These are phyloP conservation scores for Talaromyces islandicus DNA, from an alignment of 2,329 filamentous ascomycete species.

Conservation along the genomic window DNA sequence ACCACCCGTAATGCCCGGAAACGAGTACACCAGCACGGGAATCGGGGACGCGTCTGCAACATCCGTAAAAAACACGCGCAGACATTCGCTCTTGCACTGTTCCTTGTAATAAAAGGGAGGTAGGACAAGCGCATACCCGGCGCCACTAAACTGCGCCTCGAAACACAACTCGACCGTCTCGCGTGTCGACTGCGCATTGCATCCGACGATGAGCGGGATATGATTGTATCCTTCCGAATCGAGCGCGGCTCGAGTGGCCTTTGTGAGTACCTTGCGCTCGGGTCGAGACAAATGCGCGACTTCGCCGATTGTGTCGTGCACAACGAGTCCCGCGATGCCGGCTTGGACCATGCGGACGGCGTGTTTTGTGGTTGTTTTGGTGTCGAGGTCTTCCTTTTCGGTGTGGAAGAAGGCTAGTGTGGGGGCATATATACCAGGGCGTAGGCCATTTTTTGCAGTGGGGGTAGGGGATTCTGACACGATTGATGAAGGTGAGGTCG, in stretches of 20 bases:
- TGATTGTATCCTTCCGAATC: not conserved
- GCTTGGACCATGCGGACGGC: slow-evolving; percentile 36
- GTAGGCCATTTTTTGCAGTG: slow-evolving; percentile 6
- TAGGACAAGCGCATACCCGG: slow-evolving; percentile 53
- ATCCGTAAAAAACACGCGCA: slow-evolving; percentile 22
- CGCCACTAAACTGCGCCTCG: slow-evolving; percentile 29
- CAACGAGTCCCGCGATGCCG: slow-evolving; percentile 41
- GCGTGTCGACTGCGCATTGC: slow-evolving; percentile 61
- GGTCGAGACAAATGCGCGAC: slow-evolving; percentile 45
- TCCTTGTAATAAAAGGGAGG: slow-evolving; percentile 55
- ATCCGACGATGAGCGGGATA: slow-evolving; percentile 58
- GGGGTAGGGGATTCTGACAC: not conserved
- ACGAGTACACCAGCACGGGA: slow-evolving; percentile 57
- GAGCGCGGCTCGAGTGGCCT: slow-evolving; percentile 39
- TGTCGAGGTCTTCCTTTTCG: slow-evolving; percentile 36
- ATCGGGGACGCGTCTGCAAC: slow-evolving; percentile 40
- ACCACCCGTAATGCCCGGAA: slow-evolving; percentile 57
- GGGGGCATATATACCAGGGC: slow-evolving; percentile 36
- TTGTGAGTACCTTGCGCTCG: slow-evolving; percentile 45
- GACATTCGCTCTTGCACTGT: slow-evolving; percentile 54
- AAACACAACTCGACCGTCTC: slow-evolving; percentile 55
- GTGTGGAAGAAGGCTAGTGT: slow-evolving; percentile 49
- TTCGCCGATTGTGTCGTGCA: slow-evolving; percentile 45
- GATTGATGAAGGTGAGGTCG: not conserved
- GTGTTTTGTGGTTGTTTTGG: slow-evolving; percentile 37